Evolutionary conservation across 371 early-diverging fungal species (phyloP).

Genomic region (Mortierella sp.): DNA sequence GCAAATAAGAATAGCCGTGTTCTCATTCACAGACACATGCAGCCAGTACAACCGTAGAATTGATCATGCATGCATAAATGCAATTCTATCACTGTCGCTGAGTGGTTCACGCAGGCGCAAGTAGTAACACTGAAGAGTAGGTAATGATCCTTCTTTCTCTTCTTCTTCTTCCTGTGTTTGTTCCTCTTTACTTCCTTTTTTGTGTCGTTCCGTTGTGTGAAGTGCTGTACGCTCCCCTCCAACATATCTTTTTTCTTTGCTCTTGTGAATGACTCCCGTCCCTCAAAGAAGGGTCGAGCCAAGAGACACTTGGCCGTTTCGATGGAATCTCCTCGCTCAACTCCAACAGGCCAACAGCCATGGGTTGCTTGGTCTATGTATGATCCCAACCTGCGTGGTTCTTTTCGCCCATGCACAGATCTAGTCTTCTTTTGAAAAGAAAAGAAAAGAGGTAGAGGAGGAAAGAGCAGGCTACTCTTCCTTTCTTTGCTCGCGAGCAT

Average conservation of each 20-base stretch:
- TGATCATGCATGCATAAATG: neutral
- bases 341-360: slow-evolving; percentile 1
- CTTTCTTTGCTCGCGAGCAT: neutral
- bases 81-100: neutral
- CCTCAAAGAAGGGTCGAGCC: neutral
- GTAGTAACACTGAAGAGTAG: neutral
- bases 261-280: neutral
- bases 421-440: neutral
- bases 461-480: neutral
- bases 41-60: neutral
- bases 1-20: slow-evolving; percentile 68
- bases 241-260: neutral
- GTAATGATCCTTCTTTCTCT: neutral
- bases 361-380: neutral
- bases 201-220: neutral
- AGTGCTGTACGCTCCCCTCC: no score
- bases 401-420: neutral
- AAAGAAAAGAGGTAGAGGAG: neutral
- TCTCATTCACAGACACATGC: no score
- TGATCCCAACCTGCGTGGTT: neutral
- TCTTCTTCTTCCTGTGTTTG: neutral
- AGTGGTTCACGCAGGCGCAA: slow-evolving; percentile 6
- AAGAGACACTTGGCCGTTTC: neutral
- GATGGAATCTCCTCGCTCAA: neutral
- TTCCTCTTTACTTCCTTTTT: neutral